Conservation (phyloP, 148 eudicot species). For the Rhododendron griersonianum region DNA sequence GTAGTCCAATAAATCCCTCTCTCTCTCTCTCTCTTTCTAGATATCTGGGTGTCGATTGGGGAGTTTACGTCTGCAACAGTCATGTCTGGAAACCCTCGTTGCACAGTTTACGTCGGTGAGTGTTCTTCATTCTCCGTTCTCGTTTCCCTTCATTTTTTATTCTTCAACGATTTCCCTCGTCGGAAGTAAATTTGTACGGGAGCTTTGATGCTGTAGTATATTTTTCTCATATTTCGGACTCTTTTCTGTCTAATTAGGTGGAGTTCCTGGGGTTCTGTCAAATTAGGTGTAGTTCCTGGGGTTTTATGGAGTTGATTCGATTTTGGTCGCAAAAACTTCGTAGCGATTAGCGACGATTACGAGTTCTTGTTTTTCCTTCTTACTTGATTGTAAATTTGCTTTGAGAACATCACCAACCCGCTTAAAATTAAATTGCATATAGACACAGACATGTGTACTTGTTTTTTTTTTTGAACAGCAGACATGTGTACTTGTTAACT, state of each 20-base stretch:
- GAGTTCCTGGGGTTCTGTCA: not conserved
- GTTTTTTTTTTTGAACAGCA: not conserved
- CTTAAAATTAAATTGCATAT: not conserved
- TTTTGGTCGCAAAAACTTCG: not conserved
- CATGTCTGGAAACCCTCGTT: constrained; percentile 29
- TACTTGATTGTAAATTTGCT: not conserved
- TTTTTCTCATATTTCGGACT: too few relatives aligned
- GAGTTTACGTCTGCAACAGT: not conserved
- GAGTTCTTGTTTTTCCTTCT: not conserved
- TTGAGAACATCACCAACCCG: not conserved
- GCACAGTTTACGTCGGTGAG: constrained; percentile 27
- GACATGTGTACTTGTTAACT: not conserved
- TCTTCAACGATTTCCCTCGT: not conserved
- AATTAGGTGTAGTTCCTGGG: not conserved
- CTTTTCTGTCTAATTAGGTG: not conserved
- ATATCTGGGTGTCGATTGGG: not conserved
- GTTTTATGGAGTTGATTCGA: not conserved
- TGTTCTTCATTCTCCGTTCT: not conserved
- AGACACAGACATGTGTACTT: not conserved
- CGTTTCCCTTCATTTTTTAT: not conserved
- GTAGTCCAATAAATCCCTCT: not conserved
- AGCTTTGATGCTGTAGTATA: not conserved
- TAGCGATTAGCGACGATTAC: not conserved
- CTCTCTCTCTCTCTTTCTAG: not conserved
- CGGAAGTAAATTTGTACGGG: not conserved